Base-by-base conservation (phyloP, 805 yeast species). In the Lachancea fermentati region DNA sequence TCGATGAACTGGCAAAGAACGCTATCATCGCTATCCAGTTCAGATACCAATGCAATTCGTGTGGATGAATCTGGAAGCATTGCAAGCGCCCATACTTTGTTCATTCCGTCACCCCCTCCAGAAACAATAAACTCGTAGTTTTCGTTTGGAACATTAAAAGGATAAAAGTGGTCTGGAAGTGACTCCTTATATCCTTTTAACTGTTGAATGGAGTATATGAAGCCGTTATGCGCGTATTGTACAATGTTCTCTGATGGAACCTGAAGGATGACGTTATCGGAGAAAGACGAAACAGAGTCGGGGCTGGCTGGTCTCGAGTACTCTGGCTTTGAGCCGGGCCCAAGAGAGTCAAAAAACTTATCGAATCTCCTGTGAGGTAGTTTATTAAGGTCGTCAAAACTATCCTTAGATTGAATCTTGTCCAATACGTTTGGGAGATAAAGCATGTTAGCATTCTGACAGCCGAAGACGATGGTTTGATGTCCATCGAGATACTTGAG, bases 41-140 rank as follows among this genome's bases (percentile, higher is more conserved):
- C 47, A 8, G 51, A 40, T 5, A 44, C 22, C 2, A 50, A 38
- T 11, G 30, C 32, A 5, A 57, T 28, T 19, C 29, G 24, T 8
- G 19, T 30, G 15, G 24, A 25, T 13, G 17, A 7, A 7, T 39
- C 34, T 2, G 25, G 22, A 3, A 22, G 12, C 5, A 9, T 16
- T 2, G 33, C 26, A 15, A 78, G 52, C 0, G 76, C 74, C 97
- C 97, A 91, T 9, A 87, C 58, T 51, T 85, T 85, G n/a, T 83
- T 75, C 6, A 73, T 51, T 0, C 97, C 97, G 63, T 93, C 97
- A 34, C 97, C 97, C 37, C 96, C 95, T 19, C 94, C 91, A 2
- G 85, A 71, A 3, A 81, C 61, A 5, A 84, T 54, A 7, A 66
- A 58, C 29, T 71, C 73, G 4, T 60, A 31, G 32, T 32, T 31